Base-by-base conservation (phyloP, 495 filamentous ascomycete species). In the Trichoderma gamsii region DNA sequence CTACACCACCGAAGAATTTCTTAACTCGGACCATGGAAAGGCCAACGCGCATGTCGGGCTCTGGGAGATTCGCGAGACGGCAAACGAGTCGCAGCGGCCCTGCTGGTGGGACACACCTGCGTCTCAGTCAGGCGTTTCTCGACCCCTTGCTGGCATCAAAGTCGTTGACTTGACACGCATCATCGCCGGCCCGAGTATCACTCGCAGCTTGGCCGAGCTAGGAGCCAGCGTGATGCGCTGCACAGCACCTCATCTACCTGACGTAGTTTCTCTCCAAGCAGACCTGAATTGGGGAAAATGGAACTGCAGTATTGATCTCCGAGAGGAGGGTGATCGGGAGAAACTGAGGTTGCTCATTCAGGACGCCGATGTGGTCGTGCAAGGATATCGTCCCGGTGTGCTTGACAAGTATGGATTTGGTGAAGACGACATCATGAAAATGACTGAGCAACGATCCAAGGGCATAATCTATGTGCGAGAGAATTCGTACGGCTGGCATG, bases 171-270 rank as follows among this genome's bases (percentile, higher is more conserved):
- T 88, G 49, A 84, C 85, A 2, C 76, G 86, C 27, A 82, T 88
- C n/a, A 88, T 88, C 67, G 86, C 87, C 15, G 86, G 83, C 0
- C 86, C 86, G 0, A 76, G 80, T 4, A 79, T 89, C 32, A 81
- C 81, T 1, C 73, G 78, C 15, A 81, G 80, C 7, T 77, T 88
- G 3, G 87, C 87, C 1, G 76, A 87, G 38, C 79, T 84, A 63
- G 87, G 87, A 12, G 87, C 87, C 0, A 86, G 83, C 68, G 85
- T 89, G 0, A 83, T 89, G 72, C 74, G 85, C 3, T 78, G 89
- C 13, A 87, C 85, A 3, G 81, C 82, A n/a, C 81, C 80, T 41
- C 75, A 81, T 64, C 68, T 89, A 7, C 76, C 78, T 0, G 86
- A 90, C 70, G 56, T 83, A 8, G 73, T 73, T 0, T 69, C 71